These are phyloP conservation scores for Pythium aquatile DNA, from an alignment of 352 stramenopile species.

Conservation along the genomic window DNA sequence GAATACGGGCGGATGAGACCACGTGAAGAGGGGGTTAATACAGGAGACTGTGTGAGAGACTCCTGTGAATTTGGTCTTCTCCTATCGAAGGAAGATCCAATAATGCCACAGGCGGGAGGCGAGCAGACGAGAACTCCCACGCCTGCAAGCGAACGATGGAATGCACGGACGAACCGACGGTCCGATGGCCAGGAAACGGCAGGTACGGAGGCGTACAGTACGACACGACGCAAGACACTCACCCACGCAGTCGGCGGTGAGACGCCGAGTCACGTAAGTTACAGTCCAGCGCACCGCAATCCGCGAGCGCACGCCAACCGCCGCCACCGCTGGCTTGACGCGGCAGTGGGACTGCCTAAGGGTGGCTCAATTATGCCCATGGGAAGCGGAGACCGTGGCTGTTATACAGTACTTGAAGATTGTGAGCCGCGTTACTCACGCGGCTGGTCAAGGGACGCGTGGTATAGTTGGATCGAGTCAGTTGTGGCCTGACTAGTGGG, in stretches of 20 bases:
- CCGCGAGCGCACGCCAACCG: neutral
- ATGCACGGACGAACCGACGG: neutral
- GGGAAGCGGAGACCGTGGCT: neutral
- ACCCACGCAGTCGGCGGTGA: neutral
- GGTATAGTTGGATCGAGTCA: constrained; percentile 3
- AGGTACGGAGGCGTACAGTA: neutral
- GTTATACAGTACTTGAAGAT: neutral
- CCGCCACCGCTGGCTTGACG: neutral
- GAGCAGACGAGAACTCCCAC: neutral
- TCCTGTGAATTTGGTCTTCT: neutral
- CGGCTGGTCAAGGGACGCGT: constrained; percentile 5
- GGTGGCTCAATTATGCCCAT: neutral
- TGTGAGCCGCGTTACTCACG: neutral
- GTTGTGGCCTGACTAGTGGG: neutral
- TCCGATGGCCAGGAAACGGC: neutral
- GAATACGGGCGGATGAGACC: neutral
- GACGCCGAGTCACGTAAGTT: constrained; percentile 1
- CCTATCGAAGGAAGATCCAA: constrained; percentile 6
- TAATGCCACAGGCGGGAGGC: neutral
- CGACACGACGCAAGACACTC: neutral
- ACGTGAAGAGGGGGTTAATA: constrained; percentile 1
- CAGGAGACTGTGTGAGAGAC: constrained; percentile 5
- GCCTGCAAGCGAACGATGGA: neutral
- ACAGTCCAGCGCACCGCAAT: constrained; percentile 4
- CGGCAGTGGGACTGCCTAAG: neutral